Percentiles rank a stretch among this genome's conserved stretches.
phyloP scores from a whole-genome alignment of 768 basidiomycete genomes.

The Rhodocollybia butyracea region DNA sequence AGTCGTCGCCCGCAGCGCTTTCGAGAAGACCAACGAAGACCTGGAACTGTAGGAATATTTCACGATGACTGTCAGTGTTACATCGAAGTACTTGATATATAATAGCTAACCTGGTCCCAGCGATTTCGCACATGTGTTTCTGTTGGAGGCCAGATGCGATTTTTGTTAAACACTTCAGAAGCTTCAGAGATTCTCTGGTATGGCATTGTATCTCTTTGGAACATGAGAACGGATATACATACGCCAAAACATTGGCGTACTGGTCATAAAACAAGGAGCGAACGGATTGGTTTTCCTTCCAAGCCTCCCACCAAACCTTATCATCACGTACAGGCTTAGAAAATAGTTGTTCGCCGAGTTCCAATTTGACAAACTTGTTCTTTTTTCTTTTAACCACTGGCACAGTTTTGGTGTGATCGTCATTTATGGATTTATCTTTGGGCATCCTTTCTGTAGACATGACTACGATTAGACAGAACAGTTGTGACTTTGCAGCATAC shows the following conservation, averaged over 20 bases:
- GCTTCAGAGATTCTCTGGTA: constrained; percentile 1
- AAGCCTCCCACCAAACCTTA: constrained; percentile 5
- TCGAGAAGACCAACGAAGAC: constrained; percentile 4
- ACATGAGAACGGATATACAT: too few relatives aligned
- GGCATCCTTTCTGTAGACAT: background rate
- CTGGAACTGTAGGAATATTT: constrained; percentile 2
- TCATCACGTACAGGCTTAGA: background rate
- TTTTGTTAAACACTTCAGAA: background rate
- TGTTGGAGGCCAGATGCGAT: constrained; percentile 1
- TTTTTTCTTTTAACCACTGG: background rate
- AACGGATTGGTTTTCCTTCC: background rate
- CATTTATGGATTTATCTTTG: background rate
- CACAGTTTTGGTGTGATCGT: background rate
- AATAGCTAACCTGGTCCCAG: constrained; percentile 3
- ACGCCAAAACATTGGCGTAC: background rate
- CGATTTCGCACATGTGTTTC: background rate
- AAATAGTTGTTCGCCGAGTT: background rate
- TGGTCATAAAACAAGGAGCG: background rate
- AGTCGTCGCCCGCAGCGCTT: constrained; percentile 4
- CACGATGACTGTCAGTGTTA: background rate
- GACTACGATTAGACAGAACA: too few relatives aligned
- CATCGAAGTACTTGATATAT: background rate
- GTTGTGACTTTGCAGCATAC: too few relatives aligned
- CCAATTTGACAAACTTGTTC: background rate
- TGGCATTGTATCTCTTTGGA: background rate